A percentile compares a stretch with the other conserved stretches of the same genome.
These are phyloP conservation scores for Phytophthora colocasiae DNA, from an alignment of 352 stramenopile species.

Conservation along the genomic window DNA sequence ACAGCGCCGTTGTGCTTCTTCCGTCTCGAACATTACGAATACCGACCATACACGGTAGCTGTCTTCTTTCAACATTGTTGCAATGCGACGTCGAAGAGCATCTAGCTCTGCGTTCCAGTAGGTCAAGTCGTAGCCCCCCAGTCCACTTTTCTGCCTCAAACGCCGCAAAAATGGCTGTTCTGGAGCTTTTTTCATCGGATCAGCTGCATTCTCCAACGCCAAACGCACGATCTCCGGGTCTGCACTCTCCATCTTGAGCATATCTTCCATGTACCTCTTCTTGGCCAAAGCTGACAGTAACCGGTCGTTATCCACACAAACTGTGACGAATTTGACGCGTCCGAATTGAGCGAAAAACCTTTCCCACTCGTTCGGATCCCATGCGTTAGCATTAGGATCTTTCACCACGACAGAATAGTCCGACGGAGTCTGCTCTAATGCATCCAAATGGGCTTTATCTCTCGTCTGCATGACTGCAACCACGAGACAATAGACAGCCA, in stretches of 20 bases:
- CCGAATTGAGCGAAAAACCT: slow-evolving; percentile 78
- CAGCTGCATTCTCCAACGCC: slow-evolving; percentile 50
- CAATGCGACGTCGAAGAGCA: slow-evolving; percentile 47
- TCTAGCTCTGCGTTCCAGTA: slow-evolving; percentile 73
- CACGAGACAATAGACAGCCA: slow-evolving; percentile 58
- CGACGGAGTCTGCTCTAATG: slow-evolving; percentile 66
- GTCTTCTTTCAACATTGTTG: slow-evolving; percentile 42
- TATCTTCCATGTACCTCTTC: slow-evolving; percentile 74
- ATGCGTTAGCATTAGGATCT: slow-evolving; percentile 72
- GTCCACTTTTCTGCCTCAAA: slow-evolving; percentile 45
- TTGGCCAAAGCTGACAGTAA: slow-evolving; percentile 65
- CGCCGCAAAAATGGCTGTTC: slow-evolving; percentile 32
- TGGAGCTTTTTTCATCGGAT: slow-evolving; percentile 26
- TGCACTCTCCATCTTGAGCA: slow-evolving; percentile 71
- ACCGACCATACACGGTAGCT: slow-evolving; percentile 74
- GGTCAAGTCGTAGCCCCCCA: slow-evolving; percentile 56
- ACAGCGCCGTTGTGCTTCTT: slow-evolving; percentile 64
- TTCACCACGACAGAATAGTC: slow-evolving; percentile 82
- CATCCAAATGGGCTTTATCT: slow-evolving; percentile 56
- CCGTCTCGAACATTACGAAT: slow-evolving; percentile 82
- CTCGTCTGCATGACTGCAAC: slow-evolving; percentile 49
- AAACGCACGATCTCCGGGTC: slow-evolving; percentile 36
- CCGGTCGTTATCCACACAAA: slow-evolving; percentile 65
- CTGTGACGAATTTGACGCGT: slow-evolving; percentile 72
- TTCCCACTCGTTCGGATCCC: slow-evolving; percentile 72